Percentiles rank a stretch among this genome's conserved stretches.
These are phyloP conservation scores for Aspergillus fischeri DNA, from an alignment of 2,329 filamentous ascomycete species.

Conservation along the genomic window DNA sequence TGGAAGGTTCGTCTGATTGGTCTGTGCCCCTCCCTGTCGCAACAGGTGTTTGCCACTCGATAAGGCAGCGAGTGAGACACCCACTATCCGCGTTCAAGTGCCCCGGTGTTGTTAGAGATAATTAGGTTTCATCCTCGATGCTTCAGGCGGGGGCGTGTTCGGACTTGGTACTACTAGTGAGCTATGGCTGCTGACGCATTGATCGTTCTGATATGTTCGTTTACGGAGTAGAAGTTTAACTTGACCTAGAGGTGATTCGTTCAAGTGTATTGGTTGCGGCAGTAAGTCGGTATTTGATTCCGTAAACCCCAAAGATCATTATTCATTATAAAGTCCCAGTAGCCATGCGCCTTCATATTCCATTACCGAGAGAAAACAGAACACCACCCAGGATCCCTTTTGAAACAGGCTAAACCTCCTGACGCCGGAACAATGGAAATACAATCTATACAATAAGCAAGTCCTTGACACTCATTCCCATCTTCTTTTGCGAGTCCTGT, in stretches of 20 bases:
- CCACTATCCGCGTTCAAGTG: neutral
- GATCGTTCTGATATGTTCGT: no score
- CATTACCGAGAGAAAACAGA: neutral
- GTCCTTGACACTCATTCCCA: conserved; percentile 55
- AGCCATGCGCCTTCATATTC: neutral
- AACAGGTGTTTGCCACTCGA: neutral
- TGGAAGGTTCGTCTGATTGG: neutral
- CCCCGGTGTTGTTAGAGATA: neutral
- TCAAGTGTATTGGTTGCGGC: neutral
- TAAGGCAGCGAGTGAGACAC: neutral
- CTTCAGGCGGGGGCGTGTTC: neutral
- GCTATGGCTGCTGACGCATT: neutral
- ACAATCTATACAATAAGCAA: conserved; percentile 46
- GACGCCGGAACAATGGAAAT: conserved; percentile 1
- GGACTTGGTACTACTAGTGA: neutral
- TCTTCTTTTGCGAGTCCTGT: conserved; percentile 29
- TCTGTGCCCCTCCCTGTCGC: neutral
- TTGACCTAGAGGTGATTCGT: neutral
- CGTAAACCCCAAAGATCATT: neutral
- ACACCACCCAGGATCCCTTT: neutral
- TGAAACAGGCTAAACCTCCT: neutral
- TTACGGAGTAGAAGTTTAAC: neutral
- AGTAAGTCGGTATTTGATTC: neutral
- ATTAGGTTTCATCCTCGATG: neutral
- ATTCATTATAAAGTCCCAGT: neutral